Evolutionary conservation across 257 asterid species (phyloP), one percentile per base, ranked within the genome.

Genomic region (Parsonsia alboflavescens): DNA sequence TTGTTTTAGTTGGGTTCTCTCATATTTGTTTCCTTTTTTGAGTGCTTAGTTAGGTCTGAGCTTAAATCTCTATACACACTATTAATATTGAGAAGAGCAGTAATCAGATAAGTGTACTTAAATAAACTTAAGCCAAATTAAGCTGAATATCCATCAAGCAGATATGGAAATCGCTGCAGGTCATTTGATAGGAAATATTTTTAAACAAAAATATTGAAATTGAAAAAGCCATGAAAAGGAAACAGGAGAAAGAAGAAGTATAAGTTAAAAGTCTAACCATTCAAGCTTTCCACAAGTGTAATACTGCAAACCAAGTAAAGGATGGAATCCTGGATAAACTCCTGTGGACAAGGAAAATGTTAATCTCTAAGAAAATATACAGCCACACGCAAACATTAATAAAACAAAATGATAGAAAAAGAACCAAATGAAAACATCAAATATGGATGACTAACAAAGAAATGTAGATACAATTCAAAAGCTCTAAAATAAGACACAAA

Each of bases 251-350:
- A 73, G n/a, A 42, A 67, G 19, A 48, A 62, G 12, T 1, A 48
- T 64, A 39, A 71, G 69, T 41, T 41, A 46, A 7, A 17, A 63
- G 53, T 78, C 87, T 79, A 75, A 95, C 99, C 99, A 95, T 88
- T 95, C 98, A 24, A 95, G 92, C 83, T 90, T 95, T 67, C 99
- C 99, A 56, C 96, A 88, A 59, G 83, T 89, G 79, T 90, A 88
- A 74, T 88, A 83, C 61, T 95, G 98, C 85, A 92, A 89, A 65
- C 99, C 99, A 39, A 89, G 86, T 87, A 92, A 82, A 36, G 99
- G 98, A 82, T 92, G 93, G 72, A 73, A 81, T 24, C 83, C 83
- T 77, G 91, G 96, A 80, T 95, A 95, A 0, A 85, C 89, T 79
- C 94, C 99, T 92, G 88, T 54, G 50, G 42, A 58, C 53, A 78